Evolutionary conservation across 225 moss, liverwort and hornwort genomes (phyloP), one percentile per base, ranked within the genome.

Genomic region (Neckera pumila): DNA sequence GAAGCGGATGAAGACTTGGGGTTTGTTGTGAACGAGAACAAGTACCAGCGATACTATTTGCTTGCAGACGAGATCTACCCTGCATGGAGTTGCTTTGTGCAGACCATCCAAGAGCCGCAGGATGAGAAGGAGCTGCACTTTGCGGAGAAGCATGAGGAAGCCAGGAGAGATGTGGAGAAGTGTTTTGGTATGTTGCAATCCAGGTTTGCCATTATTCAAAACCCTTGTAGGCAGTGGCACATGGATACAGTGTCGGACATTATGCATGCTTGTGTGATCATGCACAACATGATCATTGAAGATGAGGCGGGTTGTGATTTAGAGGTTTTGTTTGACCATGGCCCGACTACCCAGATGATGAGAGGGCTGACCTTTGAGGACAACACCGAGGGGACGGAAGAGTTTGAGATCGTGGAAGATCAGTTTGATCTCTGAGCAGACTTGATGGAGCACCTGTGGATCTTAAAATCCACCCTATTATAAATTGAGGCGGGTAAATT

Each of bases 231-330:
- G 66, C 90, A 93, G 30, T 93, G 92, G 92, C 89, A 90, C 84
- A 90, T 91, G 89, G 89, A 93, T 36, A 93, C 92, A 4, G 89
- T 93, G 40, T 87, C 89, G 19, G 92, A 93, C 64, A 93, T 93
- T 38, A 91, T 93, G 90, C 86, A 90, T 11, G 92, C 93, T 69
- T 93, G 92, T 86, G 90, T 92, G 66, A 92, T 93, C 34, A 89
- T 93, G 89, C 93, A 93, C 61, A 93, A 93, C 83, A 93, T 93
- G 92, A 92, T 92, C 85, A 90, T 93, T 30, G 93, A 93, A 75
- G 92, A 93, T 25, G 92, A 92, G 80, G 47, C 74, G 17, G 89
- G 86, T 14, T 89, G 89, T 40, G 72, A 77, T 28, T 56, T 93
- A 5, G 90, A 92, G 89, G 74, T 75, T 25, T 81, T 93, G 87